A percentile compares a stretch with the other conserved stretches of the same genome.
Conservation (phyloP, 352 stramenopile species). For the Globisporangium middletonii region DNA sequence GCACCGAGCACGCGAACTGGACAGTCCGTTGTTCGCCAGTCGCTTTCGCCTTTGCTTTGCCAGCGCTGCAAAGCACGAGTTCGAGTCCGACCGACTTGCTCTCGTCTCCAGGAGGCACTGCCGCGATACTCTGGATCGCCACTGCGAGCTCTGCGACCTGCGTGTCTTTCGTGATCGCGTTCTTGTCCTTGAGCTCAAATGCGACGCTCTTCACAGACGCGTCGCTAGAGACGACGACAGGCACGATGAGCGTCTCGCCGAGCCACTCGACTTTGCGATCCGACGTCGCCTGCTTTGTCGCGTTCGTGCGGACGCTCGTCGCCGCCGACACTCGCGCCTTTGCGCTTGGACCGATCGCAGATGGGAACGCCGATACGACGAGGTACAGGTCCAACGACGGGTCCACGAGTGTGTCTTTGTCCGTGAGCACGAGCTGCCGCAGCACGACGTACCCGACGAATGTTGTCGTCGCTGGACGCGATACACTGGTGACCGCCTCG, state of each 20-base stretch:
- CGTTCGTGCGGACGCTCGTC: constrained; percentile 22
- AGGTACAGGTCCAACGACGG: constrained; percentile 34
- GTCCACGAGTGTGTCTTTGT: constrained; percentile 18
- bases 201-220: constrained; percentile 7
- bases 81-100: not conserved
- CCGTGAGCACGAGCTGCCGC: constrained; percentile 17
- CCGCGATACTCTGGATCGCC: constrained; percentile 8
- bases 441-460: constrained; percentile 20
- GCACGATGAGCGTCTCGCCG: constrained; percentile 23
- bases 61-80: not conserved
- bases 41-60: not conserved
- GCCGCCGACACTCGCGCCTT: constrained; percentile 3
- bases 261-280: constrained; percentile 18
- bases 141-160: constrained; percentile 19
- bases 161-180: constrained; percentile 34
- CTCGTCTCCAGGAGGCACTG: constrained; percentile 3
- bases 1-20: constrained; percentile 9
- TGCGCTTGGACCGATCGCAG: constrained; percentile 1
- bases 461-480: not conserved
- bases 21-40: constrained; percentile 1
- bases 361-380: constrained; percentile 14
- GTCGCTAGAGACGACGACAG: constrained; percentile 10
- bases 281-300: constrained; percentile 16
- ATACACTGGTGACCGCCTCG: not conserved
- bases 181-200: constrained; percentile 39